Evolutionary conservation across 2,329 filamentous ascomycete species (phyloP).

Genomic region (Botrytis sinoallii): DNA sequence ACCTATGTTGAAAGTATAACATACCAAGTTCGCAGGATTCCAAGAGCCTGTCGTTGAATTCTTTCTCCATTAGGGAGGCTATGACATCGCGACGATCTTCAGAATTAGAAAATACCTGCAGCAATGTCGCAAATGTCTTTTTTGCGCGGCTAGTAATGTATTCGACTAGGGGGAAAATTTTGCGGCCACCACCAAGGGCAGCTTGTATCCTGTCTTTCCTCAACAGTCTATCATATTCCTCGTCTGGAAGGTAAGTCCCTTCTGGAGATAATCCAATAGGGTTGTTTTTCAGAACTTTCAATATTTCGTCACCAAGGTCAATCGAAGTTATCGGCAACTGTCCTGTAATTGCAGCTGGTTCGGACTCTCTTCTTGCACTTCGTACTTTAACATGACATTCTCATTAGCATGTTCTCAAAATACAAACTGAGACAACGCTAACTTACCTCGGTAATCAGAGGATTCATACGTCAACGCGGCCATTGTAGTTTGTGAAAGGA

Average conservation of each 20-base stretch:
- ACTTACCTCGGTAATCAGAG: neutral
- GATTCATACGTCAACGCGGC: neutral
- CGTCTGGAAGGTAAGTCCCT: neutral
- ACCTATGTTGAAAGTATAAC: neutral
- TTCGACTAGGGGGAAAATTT: neutral
- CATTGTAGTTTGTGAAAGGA: neutral
- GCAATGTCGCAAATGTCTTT: constrained; percentile 6
- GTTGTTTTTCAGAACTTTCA: neutral
- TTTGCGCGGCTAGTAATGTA: neutral
- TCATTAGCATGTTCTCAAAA: neutral
- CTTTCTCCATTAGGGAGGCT: neutral
- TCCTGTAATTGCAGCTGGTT: neutral
- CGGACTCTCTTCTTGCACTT: neutral
- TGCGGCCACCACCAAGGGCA: neutral
- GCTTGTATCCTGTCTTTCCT: neutral
- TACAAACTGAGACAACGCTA: neutral
- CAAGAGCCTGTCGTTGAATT: neutral
- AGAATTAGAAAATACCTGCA: neutral
- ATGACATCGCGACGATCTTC: neutral
- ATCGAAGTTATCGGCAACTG: neutral
- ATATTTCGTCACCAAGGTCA: neutral
- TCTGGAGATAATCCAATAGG: neutral
- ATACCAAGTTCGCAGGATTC: neutral
- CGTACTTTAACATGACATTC: neutral
- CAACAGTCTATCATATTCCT: neutral